Base-by-base conservation (phyloP, 371 early-diverging fungal genomes). In the Nematocida sp. region DNA sequence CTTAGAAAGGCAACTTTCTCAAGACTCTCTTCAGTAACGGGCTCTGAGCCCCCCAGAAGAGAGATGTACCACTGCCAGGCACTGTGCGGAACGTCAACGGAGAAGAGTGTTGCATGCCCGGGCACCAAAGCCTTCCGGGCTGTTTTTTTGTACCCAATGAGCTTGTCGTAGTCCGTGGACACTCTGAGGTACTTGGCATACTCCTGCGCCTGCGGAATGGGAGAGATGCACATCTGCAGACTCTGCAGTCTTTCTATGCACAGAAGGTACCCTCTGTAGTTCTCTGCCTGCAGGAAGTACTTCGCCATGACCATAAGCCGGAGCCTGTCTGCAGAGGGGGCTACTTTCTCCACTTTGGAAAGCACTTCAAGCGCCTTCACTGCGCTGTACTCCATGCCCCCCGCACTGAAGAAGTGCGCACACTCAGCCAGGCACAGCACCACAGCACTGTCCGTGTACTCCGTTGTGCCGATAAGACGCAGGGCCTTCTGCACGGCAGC, bases 161-260 rank as follows among this genome's bases (percentile, higher is more conserved):
- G 19, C 34, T 50, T 57, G 36, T 70, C 74, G 48, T 70, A 70
- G 36, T 70, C 74, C 25, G 74, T 70, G 21, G 60, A 25, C 3
- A 70, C 32, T 41, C 56, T 70, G 34, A 58, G 74, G 43, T 70
- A 60, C 36, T 62, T 57, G 8, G 23, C 29, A 13, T 49, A 50
- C 29, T 62, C 34, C 11, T n/a, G 23, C 21, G 37, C 15, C 3
- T 25, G 8, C 37, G 40, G 21, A 21, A 56, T 13, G 2, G 74
- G 74, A 2, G 62, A 70, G 17, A 70, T 50, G 13, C 49, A 15
- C 25, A 70, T 51, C 8, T 38, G 60, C 15, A 60, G 13, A 4
- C n/a, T 5, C 41, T 67, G 67, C 36, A 60, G 48, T 49, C 75
- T 41, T 43, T 67, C 48, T 19, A 67, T 21, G n/a, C 34, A 29